Percentiles rank a stretch among this genome's conserved stretches.
Conservation (phyloP, 306 rosid species). For the Fagus sylvatica region DNA sequence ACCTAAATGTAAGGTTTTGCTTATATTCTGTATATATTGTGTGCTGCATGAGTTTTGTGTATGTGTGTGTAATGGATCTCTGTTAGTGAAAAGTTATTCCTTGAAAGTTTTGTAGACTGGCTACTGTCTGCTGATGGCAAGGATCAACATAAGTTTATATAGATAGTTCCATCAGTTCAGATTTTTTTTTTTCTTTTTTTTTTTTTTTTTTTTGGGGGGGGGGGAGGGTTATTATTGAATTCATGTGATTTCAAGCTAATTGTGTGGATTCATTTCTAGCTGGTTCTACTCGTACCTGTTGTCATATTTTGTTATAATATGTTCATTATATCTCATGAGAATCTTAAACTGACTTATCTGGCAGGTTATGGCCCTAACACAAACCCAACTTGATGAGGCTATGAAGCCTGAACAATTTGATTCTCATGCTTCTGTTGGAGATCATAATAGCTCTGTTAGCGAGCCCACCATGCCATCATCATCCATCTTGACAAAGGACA, state of each 20-base stretch:
- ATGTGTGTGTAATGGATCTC: neutral
- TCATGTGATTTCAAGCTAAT: neutral
- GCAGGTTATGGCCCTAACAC: constrained; percentile 89
- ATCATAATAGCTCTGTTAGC: constrained; percentile 46
- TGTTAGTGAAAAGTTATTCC: neutral
- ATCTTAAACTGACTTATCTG: constrained; percentile 28
- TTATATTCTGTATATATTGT: neutral
- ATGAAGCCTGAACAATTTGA: constrained; percentile 88
- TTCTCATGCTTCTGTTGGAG: constrained; percentile 62
- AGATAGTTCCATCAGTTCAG: too few species aligned
- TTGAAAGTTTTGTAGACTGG: neutral
- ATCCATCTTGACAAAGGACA: constrained; percentile 74
- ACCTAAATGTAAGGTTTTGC: neutral
- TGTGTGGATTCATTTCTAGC: neutral
- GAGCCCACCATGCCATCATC: constrained; percentile 66
- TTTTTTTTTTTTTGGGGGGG: neutral
- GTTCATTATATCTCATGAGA: constrained; percentile 5
- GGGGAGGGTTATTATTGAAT: neutral
- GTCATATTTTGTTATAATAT: constrained; percentile 1
- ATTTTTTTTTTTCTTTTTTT: neutral
- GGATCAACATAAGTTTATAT: neutral
- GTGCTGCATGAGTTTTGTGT: neutral
- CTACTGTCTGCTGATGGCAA: neutral
- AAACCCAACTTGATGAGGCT: constrained; percentile 92
- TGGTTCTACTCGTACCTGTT: neutral